Evolutionary conservation across 1,284 basidiomycete species (phyloP), one percentile per base, ranked within the genome.

Genomic region (Malassezia yamatoensis): DNA sequence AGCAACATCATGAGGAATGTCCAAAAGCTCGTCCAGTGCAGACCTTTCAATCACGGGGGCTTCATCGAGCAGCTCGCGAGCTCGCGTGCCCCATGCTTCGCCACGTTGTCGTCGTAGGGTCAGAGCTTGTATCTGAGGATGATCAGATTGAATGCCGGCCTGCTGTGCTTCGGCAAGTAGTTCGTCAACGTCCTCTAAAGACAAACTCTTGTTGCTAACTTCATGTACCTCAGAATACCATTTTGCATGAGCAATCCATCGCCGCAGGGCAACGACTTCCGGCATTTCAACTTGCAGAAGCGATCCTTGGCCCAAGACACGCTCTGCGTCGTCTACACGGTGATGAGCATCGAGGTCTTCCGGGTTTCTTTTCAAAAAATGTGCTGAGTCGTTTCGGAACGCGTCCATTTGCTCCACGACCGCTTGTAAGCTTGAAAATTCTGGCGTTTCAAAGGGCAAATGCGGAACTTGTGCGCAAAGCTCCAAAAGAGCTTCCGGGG

Each of bases 381-480:
- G 53, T 44, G 82, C 81, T 47, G 87, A 79, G 3, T 87, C 72
- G 5, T 67, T 64, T 20, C 72, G 72, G 50, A 82, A 82, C 36
- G 83, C 81, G 64, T 87, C 82, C 8, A 86, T 83, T 61, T 84
- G 81, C 49, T 81, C 76, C 3, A 81, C 82, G 39, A 88, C 77
- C 24, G 68, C 75, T 45, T 78, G 79, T 33, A 90, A 79, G 12
- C 77, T 71, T 12, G 72, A 77, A 38, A 88, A 85, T 76, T 90
- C 88, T 6, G 81, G 80, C 53, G 82, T 81, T 60, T 90, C 87
- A 66, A 90, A 89, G 1, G 87, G 87, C 18, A 90, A 81, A 15
- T 75, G 78, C 43, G 85, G 81, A 3, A 86, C 85, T 66, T 88
- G 84, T 7, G 74, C 70, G n/a, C 89, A 75, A 21, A 88, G 77